Evolutionary conservation across 148 eudicot species (phyloP), one percentile per base, ranked within the genome.

Genomic region (Arbutus unedo): DNA sequence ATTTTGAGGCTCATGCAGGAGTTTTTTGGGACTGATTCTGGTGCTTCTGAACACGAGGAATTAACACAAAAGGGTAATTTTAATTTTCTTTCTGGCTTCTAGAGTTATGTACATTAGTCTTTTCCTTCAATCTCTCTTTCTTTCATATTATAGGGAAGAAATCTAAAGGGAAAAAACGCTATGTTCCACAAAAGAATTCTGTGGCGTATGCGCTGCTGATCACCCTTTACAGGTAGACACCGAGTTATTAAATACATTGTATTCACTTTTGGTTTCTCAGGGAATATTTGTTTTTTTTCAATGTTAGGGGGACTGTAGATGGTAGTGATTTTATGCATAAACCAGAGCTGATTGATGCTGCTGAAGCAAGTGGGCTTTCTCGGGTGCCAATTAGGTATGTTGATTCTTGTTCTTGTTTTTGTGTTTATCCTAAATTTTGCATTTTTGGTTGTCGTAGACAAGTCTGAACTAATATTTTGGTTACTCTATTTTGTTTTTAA

Each of bases 361-460:
- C 99, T 87, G 99, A 96, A 87, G 92, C 96, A 31, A 96, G 98
- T 85, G 99, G 99, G 60, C 98, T 96, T 74, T 90, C 98, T 81
- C 95, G 97, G 72, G 95, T 82, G 15, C 93, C 99, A 66, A 88
- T 96, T 81, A 87, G 47, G 99, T 94, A 92, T 82, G 94, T 78
- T 74, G 23, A 55, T 77, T 51, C 16, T 78, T 19, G 72, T 79
- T 44, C 16, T 64, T 54, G 76, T 54, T 76, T 74, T 66, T 45
- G 2, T 13, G 21, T 38, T 53, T 48, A 48, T 19, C 77, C 14
- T 54, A 73, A n/a, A 79, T 74, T 78, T 74, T 14, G 21, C 45
- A 31, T 31, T 50, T 6, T 25, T 11, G 66, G 38, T 70, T 50
- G 13, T 66, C 14, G 82, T 79, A 38, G 25, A 44, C 80, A 76